Evolutionary conservation across 2,329 filamentous ascomycete species (phyloP).

Genomic region (Aspergillus sp.): DNA sequence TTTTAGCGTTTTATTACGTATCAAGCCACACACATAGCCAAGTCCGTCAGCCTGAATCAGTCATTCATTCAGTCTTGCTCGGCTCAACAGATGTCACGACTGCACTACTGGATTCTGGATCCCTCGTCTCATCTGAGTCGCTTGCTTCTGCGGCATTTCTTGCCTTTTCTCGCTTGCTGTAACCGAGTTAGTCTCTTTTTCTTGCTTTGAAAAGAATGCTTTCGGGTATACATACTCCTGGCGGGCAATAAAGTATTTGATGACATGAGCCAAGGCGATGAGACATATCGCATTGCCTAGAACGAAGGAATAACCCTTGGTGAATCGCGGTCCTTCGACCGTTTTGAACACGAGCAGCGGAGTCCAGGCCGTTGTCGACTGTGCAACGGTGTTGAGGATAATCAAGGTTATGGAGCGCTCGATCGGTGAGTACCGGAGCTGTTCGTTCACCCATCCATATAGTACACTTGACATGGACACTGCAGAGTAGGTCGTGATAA

Average conservation of each 20-base stretch:
- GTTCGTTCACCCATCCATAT: constrained; percentile 61
- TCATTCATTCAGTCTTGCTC: constrained; percentile 1
- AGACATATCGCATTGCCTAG: constrained; percentile 44
- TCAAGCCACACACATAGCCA: background rate
- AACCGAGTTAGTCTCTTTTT: background rate
- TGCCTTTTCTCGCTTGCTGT: constrained; percentile 10
- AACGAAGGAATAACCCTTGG: constrained; percentile 50
- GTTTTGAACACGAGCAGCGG: constrained; percentile 57
- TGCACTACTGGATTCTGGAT: constrained; percentile 6
- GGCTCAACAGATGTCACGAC: constrained; percentile 3
- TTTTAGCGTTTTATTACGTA: constrained; percentile 8
- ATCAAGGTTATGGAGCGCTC: constrained; percentile 57
- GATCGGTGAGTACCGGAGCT: constrained; percentile 44
- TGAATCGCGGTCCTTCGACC: constrained; percentile 48
- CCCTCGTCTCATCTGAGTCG: constrained; percentile 10
- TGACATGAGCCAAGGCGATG: constrained; percentile 35
- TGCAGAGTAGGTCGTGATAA: constrained; percentile 55
- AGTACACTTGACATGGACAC: constrained; percentile 60
- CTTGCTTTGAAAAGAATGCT: background rate
- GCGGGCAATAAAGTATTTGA: constrained; percentile 24
- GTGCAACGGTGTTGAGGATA: constrained; percentile 57
- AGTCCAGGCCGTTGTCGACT: constrained; percentile 62
- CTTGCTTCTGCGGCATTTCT: constrained; percentile 1
- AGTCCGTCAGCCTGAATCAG: background rate
- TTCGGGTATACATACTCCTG: constrained; percentile 20